phyloP scores from a whole-genome alignment of 306 rosid genomes.

The Styphnolobium japonicum region DNA sequence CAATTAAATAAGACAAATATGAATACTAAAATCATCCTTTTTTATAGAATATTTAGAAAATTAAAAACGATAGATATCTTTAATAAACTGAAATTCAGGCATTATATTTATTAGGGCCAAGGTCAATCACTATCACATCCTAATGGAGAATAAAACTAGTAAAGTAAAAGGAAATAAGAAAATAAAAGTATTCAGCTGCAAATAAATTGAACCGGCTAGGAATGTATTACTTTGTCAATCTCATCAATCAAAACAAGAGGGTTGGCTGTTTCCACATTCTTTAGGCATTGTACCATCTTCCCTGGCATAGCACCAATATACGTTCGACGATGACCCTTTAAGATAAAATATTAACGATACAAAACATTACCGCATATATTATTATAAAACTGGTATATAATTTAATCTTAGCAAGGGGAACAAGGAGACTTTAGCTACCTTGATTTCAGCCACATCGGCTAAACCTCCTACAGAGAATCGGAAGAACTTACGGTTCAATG shows the following conservation, averaged over 20 bases:
- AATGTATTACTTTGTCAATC: constrained; percentile 82
- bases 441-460: constrained; percentile 97
- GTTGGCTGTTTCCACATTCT: constrained; percentile 93
- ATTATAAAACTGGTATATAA: constrained; percentile 1
- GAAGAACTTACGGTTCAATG: constrained; percentile 91
- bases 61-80: neutral
- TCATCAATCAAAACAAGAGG: constrained; percentile 98
- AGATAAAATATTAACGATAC: constrained; percentile 22
- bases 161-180: neutral
- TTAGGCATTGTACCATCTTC: constrained; percentile 99
- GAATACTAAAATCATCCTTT: constrained; percentile 17
- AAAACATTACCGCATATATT: constrained; percentile 4
- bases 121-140: too few relatives aligned
- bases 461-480: constrained; percentile 98
- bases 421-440: constrained; percentile 56
- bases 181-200: neutral
- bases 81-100: constrained; percentile 6
- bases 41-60: neutral
- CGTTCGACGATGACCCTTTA: constrained; percentile 98
- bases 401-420: constrained; percentile 11
- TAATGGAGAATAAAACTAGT: constrained; percentile 1
- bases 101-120: too few relatives aligned
- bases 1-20: constrained; percentile 37
- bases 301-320: constrained; percentile 99
- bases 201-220: constrained; percentile 27